These are phyloP conservation scores for Penicillium diatomitis DNA, from an alignment of 495 filamentous ascomycete genomes.

Conservation along the genomic window DNA sequence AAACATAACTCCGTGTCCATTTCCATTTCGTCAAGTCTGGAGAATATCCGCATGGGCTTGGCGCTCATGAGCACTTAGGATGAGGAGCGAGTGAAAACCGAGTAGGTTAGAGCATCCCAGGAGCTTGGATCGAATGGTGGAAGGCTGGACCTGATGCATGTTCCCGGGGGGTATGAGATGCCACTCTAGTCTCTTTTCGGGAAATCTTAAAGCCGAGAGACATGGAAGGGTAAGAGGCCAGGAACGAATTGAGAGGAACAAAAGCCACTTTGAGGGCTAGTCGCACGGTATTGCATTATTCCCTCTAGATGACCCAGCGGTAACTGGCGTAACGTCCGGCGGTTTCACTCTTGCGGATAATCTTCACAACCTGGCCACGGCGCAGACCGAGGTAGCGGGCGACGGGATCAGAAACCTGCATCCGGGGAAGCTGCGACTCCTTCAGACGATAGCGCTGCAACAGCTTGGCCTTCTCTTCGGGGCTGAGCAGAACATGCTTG, in stretches of 20 bases:
- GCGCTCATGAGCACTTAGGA: neutral
- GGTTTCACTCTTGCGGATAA: conserved; percentile 71
- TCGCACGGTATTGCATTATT: no score
- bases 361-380: conserved; percentile 96
- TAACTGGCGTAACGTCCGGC: conserved; percentile 52
- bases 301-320: conserved; percentile 50
- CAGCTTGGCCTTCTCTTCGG: conserved; percentile 77
- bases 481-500: conserved; percentile 80
- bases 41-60: neutral
- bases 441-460: conserved; percentile 86
- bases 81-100: no score
- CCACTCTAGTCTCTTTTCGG: neutral
- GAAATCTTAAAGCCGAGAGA: neutral
- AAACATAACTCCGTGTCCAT: conserved; percentile 15
- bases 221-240: neutral
- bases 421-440: conserved; percentile 92
- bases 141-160: conserved; percentile 10
- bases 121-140: neutral
- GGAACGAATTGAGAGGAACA: no score
- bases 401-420: conserved; percentile 84
- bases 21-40: conserved; percentile 4
- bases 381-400: conserved; percentile 85
- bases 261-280: no score
- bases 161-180: conserved; percentile 6
- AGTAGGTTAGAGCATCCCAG: no score